These are phyloP conservation scores for Suhomyces guaymorum DNA, from an alignment of 1,139 yeast species.

Conservation along the genomic window DNA sequence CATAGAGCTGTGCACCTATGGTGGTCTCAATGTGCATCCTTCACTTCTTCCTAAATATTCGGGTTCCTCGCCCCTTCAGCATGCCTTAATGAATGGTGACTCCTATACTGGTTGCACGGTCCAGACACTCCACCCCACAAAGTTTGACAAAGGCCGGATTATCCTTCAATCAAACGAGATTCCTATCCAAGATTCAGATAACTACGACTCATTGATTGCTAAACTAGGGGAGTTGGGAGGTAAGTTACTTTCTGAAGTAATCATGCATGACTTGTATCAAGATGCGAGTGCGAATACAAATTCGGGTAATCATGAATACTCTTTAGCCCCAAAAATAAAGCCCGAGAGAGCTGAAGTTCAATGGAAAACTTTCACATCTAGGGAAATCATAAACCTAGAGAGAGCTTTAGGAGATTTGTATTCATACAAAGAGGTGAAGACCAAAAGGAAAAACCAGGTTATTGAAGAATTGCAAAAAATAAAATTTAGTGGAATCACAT, in stretches of 20 bases:
- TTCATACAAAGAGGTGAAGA: conserved; percentile 43
- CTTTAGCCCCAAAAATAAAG: conserved; percentile 60
- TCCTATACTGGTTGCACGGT: conserved; percentile 76
- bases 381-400: conserved; percentile 42
- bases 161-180: conserved; percentile 56
- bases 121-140: conserved; percentile 84
- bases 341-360: conserved; percentile 41
- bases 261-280: conserved; percentile 38
- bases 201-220: conserved; percentile 41
- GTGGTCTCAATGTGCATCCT: conserved; percentile 92
- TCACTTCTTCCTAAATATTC: conserved; percentile 78
- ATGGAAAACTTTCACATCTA: conserved; percentile 45
- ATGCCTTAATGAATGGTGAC: conserved; percentile 69
- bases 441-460: conserved; percentile 29
- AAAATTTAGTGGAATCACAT: conserved; percentile 38
- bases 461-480: conserved; percentile 44
- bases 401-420: conserved; percentile 63
- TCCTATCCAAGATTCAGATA: conserved; percentile 40
- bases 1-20: conserved; percentile 48
- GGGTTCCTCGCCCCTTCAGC: conserved; percentile 91
- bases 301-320: conserved; percentile 32
- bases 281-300: conserved; percentile 5
- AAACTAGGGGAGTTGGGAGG: conserved; percentile 65
- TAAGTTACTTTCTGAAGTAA: conserved; percentile 47
- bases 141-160: conserved; percentile 79